Conservation (phyloP, 2,329 filamentous ascomycete genomes). For the Aspergillus hortae region DNA sequence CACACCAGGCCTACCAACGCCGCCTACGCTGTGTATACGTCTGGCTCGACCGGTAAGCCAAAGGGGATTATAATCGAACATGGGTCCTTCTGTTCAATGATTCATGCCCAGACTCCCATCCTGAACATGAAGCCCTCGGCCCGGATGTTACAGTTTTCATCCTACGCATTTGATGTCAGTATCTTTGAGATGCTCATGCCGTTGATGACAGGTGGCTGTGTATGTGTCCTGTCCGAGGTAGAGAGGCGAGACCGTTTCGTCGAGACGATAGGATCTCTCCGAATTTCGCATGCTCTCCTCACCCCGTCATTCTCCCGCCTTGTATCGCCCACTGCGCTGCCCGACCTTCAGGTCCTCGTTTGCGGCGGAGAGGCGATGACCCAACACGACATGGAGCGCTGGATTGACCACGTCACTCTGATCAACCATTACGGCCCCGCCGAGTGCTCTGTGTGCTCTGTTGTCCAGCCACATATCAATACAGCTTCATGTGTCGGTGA, state of each 20-base stretch:
- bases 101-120: constrained; percentile 20
- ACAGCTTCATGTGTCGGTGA: too few species aligned
- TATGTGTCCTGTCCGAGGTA: constrained; percentile 40
- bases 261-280: constrained; percentile 34
- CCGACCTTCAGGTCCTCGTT: constrained; percentile 18
- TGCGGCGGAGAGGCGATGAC: constrained; percentile 37
- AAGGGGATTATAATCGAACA: neutral
- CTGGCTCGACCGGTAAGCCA: neutral
- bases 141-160: constrained; percentile 38
- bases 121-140: too few species aligned
- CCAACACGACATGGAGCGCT: constrained; percentile 16
- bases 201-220: constrained; percentile 37
- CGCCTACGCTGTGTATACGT: neutral
- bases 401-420: neutral
- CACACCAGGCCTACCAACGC: neutral
- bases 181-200: constrained; percentile 33
- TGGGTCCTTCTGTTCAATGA: neutral
- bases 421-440: too few species aligned
- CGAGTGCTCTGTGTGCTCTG: too few species aligned
- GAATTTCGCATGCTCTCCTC: neutral
- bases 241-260: constrained; percentile 36
- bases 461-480: too few species aligned
- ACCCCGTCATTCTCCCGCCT: neutral
- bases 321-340: too few species aligned
- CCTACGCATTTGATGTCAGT: constrained; percentile 45